Conservation (phyloP, 176 grass and related monocot genomes). For the Tillandsia leiboldiana region DNA sequence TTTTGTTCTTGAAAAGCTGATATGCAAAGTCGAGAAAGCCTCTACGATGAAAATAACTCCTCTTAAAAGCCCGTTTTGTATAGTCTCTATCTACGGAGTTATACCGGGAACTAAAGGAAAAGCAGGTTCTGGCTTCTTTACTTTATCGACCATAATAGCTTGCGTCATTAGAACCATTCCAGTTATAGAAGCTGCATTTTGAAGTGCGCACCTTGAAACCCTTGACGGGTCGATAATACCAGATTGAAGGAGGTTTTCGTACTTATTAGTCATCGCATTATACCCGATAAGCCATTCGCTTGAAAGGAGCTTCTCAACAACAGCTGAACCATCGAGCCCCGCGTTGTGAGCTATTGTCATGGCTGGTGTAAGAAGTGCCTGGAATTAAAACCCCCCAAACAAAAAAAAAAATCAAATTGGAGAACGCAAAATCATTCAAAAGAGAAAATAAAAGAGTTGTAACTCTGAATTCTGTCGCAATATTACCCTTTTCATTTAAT, state of each 20-base stretch:
- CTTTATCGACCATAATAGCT: conserved; percentile 72
- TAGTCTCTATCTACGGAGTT: conserved; percentile 28
- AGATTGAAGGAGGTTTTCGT: conserved; percentile 61
- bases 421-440: background rate
- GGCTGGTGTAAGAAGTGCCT: conserved; percentile 82
- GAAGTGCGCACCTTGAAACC: conserved; percentile 65
- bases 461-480: too few relatives aligned
- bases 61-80: background rate
- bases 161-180: conserved; percentile 77
- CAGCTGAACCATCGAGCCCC: conserved; percentile 51
- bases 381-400: background rate
- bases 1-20: too few relatives aligned
- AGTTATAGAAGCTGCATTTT: conserved; percentile 71
- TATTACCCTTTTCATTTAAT: too few relatives aligned
- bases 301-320: conserved; percentile 64
- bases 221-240: conserved; percentile 81
- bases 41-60: too few relatives aligned
- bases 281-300: conserved; percentile 68
- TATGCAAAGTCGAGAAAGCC: too few relatives aligned
- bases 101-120: conserved; percentile 59
- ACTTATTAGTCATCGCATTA: conserved; percentile 55
- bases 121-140: conserved; percentile 54
- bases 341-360: conserved; percentile 59
- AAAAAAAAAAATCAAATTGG: background rate
- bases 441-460: background rate